Conservation (phyloP, 768 basidiomycete species). For the Leucogyrophana mollusca region DNA sequence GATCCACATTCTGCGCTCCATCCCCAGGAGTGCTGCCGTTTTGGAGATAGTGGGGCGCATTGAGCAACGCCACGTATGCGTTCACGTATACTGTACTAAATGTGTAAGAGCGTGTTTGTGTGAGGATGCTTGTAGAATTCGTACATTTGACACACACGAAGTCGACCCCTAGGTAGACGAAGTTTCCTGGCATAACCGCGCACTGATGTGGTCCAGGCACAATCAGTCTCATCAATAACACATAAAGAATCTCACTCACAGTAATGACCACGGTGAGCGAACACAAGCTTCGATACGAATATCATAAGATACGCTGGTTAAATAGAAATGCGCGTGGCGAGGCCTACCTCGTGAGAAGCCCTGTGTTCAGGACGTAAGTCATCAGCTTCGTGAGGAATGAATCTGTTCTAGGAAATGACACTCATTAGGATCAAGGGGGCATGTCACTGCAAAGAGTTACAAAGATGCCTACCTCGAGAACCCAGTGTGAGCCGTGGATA, state of each 20-base stretch:
- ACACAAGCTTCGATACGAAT: neutral
- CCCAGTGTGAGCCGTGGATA: slow-evolving; percentile 1
- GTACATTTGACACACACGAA: neutral
- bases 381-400: neutral
- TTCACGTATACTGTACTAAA: slow-evolving; percentile 1
- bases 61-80: neutral
- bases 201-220: neutral
- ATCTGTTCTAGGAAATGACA: neutral
- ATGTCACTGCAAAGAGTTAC: no score
- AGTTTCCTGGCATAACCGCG: neutral
- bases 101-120: no score
- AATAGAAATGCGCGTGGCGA: no score
- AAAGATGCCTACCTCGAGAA: neutral
- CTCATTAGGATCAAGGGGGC: neutral
- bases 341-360: slow-evolving; percentile 2
- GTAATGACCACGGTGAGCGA: neutral
- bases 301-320: no score
- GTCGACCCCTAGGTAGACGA: neutral
- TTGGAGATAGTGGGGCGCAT: neutral
- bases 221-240: neutral
- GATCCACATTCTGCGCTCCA: no score
- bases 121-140: neutral
- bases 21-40: no score
- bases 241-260: neutral
- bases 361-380: neutral